phyloP scores from a whole-genome alignment of 2,329 filamentous ascomycete genomes.

The Trichoderma aggressivum region DNA sequence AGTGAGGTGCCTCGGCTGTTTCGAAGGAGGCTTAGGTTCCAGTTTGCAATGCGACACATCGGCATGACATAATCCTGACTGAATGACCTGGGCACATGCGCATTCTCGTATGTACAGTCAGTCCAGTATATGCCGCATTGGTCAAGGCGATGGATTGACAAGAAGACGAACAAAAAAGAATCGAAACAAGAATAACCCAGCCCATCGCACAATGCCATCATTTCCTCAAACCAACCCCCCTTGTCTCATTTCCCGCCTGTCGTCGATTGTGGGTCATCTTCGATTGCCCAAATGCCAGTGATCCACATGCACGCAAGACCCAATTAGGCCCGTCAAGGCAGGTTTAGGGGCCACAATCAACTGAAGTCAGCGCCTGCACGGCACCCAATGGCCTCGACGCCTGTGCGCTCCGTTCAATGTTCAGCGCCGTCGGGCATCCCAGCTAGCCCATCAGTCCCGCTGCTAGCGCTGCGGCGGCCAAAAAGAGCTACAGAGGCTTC shows the following conservation, averaged over 20 bases:
- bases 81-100: neutral
- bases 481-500: neutral
- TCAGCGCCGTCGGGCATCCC: neutral
- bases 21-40: neutral
- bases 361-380: conserved; percentile 15
- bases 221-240: neutral
- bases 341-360: conserved; percentile 9
- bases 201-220: neutral
- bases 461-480: neutral
- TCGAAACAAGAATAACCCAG: neutral
- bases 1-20: neutral
- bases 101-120: neutral
- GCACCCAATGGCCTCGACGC: conserved; percentile 13
- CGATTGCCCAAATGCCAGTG: conserved; percentile 14
- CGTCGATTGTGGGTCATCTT: conserved; percentile 11
- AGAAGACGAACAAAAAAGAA: neutral
- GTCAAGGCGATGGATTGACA: neutral
- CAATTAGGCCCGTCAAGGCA: conserved; percentile 9
- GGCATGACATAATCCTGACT: neutral
- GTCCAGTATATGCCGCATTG: neutral
- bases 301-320: conserved; percentile 14
- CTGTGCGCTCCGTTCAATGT: neutral
- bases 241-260: conserved; percentile 16
- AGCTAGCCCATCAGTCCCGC: neutral
- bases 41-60: neutral